phyloP scores from a whole-genome alignment of 2,329 filamentous ascomycete genomes.

The Pyrenophora tritici-repentis region DNA sequence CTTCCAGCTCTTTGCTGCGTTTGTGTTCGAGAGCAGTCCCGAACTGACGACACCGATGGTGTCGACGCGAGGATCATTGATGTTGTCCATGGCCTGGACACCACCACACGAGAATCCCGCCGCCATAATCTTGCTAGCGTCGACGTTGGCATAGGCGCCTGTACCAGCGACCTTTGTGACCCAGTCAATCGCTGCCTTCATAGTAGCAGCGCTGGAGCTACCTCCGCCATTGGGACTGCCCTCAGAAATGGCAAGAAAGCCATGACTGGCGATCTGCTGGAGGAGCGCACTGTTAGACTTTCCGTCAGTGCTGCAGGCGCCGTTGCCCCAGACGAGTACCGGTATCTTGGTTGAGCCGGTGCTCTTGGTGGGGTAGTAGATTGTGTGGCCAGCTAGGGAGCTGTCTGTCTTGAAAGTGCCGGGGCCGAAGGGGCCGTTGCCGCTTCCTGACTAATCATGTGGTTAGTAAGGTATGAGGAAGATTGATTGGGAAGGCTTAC shows the following conservation, averaged over 20 bases:
- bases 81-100: conserved; percentile 21
- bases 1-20: conserved; percentile 10
- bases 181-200: conserved; percentile 24
- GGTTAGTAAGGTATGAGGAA: neutral
- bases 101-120: conserved; percentile 25
- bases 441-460: neutral
- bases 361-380: conserved; percentile 19
- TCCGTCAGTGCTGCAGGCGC: conserved; percentile 27
- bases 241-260: conserved; percentile 25
- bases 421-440: conserved; percentile 4
- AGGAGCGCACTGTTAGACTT: conserved; percentile 18
- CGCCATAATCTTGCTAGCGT: conserved; percentile 22
- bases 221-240: conserved; percentile 19
- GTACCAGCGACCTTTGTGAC: conserved; percentile 16
- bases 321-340: conserved; percentile 33
- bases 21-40: conserved; percentile 17
- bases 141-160: conserved; percentile 24
- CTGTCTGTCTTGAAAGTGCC: conserved; percentile 14
- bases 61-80: conserved; percentile 18
- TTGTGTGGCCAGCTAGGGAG: conserved; percentile 19
- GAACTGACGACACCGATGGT: conserved; percentile 23
- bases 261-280: conserved; percentile 14
- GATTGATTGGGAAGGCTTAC: neutral
- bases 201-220: conserved; percentile 9
- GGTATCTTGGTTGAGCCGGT: conserved; percentile 17